These are phyloP conservation scores for Daldinia decipiens DNA, from an alignment of 495 filamentous ascomycete species.

Conservation along the genomic window DNA sequence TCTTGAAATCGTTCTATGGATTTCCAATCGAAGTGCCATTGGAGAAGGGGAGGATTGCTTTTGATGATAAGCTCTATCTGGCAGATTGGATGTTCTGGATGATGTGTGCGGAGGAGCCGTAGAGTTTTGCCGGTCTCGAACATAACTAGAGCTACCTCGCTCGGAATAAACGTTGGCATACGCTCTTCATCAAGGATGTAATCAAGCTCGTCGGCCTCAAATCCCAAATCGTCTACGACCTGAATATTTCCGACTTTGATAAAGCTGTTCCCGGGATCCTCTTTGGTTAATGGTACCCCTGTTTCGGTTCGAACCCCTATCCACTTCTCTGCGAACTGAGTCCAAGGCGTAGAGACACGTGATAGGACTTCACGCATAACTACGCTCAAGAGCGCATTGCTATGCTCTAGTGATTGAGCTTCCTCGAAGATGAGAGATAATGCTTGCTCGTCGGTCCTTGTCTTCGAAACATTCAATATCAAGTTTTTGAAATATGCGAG, in stretches of 20 bases:
- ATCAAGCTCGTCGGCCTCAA: conserved; percentile 62
- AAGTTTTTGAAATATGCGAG: conserved; percentile 70
- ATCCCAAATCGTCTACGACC: conserved; percentile 64
- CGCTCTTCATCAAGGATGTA: conserved; percentile 68
- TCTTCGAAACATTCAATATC: conserved; percentile 62
- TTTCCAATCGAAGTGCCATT: conserved; percentile 82
- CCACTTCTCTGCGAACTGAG: conserved; percentile 78
- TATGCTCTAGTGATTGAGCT: conserved; percentile 71
- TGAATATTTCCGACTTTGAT: conserved; percentile 68
- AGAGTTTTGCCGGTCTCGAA: conserved; percentile 84
- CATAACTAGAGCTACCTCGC: conserved; percentile 70
- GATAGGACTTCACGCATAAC: conserved; percentile 74
- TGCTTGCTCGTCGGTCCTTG: conserved; percentile 71
- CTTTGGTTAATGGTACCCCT: conserved; percentile 58
- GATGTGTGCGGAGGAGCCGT: conserved; percentile 74
- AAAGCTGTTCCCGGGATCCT: conserved; percentile 62
- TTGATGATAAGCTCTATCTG: conserved; percentile 56
- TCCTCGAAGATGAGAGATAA: conserved; percentile 73
- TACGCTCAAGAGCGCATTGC: conserved; percentile 66
- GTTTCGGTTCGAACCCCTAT: conserved; percentile 73
- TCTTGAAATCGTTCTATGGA: conserved; percentile 71
- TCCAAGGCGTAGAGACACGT: conserved; percentile 74
- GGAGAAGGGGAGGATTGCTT: conserved; percentile 65
- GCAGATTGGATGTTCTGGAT: conserved; percentile 81
- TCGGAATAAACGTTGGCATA: conserved; percentile 73